Conservation (phyloP, 2,329 filamentous ascomycete species). For the Xylaria sp. region DNA sequence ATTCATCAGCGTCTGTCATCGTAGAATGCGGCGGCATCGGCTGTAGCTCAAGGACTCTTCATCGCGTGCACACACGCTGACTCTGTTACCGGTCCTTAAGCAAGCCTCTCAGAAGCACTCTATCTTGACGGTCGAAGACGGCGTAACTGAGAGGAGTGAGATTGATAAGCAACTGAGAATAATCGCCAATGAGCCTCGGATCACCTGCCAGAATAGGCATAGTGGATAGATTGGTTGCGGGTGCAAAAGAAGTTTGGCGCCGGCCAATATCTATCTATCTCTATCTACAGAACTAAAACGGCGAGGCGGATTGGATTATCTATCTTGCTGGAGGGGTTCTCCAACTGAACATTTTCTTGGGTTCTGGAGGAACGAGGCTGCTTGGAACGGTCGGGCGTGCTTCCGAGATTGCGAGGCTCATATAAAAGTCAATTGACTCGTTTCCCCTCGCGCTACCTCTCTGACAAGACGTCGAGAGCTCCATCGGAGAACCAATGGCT, state of each 20-base stretch:
- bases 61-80: background rate
- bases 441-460: background rate
- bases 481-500: conserved; percentile 24
- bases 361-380: background rate
- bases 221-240: background rate
- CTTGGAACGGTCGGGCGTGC: background rate
- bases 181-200: background rate
- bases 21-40: background rate
- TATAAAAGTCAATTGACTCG: background rate
- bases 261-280: background rate
- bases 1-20: background rate
- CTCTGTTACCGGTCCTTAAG: background rate
- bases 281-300: background rate
- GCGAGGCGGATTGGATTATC: background rate
- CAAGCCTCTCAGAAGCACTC: background rate
- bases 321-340: background rate
- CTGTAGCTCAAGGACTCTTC: background rate
- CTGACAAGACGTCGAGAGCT: background rate
- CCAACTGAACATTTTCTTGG: background rate
- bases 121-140: background rate
- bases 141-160: background rate
- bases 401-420: background rate
- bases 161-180: conserved; percentile 27
- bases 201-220: conserved; percentile 35
- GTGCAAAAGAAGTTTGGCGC: background rate